These are phyloP conservation scores for Trichosporon inkin DNA, from an alignment of 1,284 basidiomycete genomes.

Conservation along the genomic window DNA sequence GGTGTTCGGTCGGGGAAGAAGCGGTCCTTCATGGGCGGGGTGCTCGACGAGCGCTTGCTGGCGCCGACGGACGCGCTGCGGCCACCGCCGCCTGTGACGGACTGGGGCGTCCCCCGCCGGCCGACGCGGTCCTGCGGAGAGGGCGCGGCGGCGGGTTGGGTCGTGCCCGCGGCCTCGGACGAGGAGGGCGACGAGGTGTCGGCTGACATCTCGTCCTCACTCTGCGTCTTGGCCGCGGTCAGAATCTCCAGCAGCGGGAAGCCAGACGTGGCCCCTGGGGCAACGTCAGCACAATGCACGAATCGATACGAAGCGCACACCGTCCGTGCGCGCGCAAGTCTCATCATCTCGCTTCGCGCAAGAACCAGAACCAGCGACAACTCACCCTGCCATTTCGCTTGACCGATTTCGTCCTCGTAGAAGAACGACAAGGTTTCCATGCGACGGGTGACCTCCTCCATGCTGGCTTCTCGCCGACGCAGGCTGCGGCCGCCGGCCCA, in stretches of 20 bases:
- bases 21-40: conserved; percentile 31
- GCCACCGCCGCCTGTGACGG: neutral
- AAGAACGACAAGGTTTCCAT: conserved; percentile 50
- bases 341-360: neutral
- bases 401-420: conserved; percentile 52
- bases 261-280: conserved; percentile 75
- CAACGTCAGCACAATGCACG: conserved; percentile 15
- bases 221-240: conserved; percentile 55
- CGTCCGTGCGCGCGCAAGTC: neutral
- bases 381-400: conserved; percentile 52
- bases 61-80: conserved; percentile 18
- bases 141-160: neutral
- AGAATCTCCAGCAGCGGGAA: conserved; percentile 76
- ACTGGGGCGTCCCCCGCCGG: conserved; percentile 8
- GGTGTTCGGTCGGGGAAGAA: conserved; percentile 64
- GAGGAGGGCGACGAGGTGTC: conserved; percentile 25
- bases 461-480: conserved; percentile 25
- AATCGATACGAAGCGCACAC: neutral
- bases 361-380: neutral
- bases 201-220: conserved; percentile 12
- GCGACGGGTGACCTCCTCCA: conserved; percentile 40
- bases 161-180: conserved; percentile 7
- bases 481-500: conserved; percentile 20
- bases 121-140: conserved; percentile 8
- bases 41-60: conserved; percentile 20